Base-by-base conservation (phyloP, 2,329 filamentous ascomycete genomes). In the Sclerotinia glacialis region DNA sequence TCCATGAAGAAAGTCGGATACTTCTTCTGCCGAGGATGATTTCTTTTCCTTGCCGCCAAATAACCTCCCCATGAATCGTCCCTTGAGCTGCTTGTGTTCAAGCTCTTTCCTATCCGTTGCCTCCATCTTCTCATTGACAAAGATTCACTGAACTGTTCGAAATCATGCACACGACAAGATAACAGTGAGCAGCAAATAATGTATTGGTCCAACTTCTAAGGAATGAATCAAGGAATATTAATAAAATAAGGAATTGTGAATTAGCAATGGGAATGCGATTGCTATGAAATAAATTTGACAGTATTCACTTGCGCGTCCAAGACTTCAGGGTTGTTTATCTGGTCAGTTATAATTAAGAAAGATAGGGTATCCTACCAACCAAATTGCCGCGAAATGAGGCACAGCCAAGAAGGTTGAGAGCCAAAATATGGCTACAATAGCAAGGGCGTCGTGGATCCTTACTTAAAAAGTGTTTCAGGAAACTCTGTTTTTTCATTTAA, bases 1-100 rank as follows among this genome's bases (percentile, higher is more conserved):
- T 68, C 83, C 83, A 73, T 81, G 82, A 62, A 89, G 79, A 76
- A 89, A 89, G 69, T 83, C 83, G 73, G 87, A 82, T 69, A 89
- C 79, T 60, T 85, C 82, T 71, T 78, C 78, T 52, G 77, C 78
- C 16, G 77, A 78, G 61, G 74, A 71, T 44, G 72, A 72, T 59
- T 66, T 60, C 55, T 66, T 60, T 72, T 69, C 72, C 67, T 74
- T 77, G 5, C 52, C 56, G 5, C 52, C 56, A 55, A 76, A 74
- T 2, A 89, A 79, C 64, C 72, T 74, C 71, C 86, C 86, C 82
- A 88, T 88, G 56, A 89, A 77, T 68, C 86, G 85, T 73, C 67
- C 69, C n/a, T 67, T 67, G 40, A 49, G 56, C n/a, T 63, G 65
- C 40, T 40, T 67, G 26, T 66, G 40, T 63, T 69, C 60, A n/a